Conservation (phyloP, 495 filamentous ascomycete genomes). For the Xylaria curta region DNA sequence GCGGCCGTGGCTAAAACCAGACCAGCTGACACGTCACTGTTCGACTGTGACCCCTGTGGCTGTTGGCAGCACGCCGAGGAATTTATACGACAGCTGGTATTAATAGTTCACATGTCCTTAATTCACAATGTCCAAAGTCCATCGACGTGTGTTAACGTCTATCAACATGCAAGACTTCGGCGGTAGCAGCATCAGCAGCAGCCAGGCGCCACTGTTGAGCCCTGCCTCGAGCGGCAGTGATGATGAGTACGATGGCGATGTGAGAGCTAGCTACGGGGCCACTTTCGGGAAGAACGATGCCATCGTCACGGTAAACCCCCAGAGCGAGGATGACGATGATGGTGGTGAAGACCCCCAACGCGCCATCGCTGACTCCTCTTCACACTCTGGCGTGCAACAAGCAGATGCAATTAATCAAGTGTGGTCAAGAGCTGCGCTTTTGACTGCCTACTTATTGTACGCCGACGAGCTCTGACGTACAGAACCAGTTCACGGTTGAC, state of each 20-base stretch:
- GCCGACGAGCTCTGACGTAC: slow-evolving; percentile 26
- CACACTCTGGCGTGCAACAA: slow-evolving; percentile 50
- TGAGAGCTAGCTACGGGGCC: slow-evolving; percentile 27
- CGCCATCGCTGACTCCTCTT: slow-evolving; percentile 1
- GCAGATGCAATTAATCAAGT: slow-evolving; percentile 53
- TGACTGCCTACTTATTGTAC: slow-evolving; percentile 51
- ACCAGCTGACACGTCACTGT: slow-evolving; percentile 25
- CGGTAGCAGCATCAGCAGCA: slow-evolving; percentile 21
- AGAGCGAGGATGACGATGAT: slow-evolving; percentile 22
- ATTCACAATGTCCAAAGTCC: slow-evolving; percentile 35
- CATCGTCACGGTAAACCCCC: slow-evolving; percentile 20
- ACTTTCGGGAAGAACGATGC: slow-evolving; percentile 33
- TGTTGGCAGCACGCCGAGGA: background rate
- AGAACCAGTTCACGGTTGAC: background rate
- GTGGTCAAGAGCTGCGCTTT: slow-evolving; percentile 51
- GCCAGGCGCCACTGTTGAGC: slow-evolving; percentile 37
- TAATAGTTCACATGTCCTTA: background rate
- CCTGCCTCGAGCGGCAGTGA: slow-evolving; percentile 30
- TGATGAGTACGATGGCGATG: slow-evolving; percentile 22
- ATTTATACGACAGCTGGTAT: background rate
- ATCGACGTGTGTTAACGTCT: slow-evolving; percentile 31
- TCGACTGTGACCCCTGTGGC: slow-evolving; percentile 11
- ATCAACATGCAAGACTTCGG: slow-evolving; percentile 35
- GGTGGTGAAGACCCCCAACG: slow-evolving; percentile 6
- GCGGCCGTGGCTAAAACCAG: background rate